These are phyloP conservation scores for Crassisporium funariophilum DNA, from an alignment of 768 basidiomycete species.

Conservation along the genomic window DNA sequence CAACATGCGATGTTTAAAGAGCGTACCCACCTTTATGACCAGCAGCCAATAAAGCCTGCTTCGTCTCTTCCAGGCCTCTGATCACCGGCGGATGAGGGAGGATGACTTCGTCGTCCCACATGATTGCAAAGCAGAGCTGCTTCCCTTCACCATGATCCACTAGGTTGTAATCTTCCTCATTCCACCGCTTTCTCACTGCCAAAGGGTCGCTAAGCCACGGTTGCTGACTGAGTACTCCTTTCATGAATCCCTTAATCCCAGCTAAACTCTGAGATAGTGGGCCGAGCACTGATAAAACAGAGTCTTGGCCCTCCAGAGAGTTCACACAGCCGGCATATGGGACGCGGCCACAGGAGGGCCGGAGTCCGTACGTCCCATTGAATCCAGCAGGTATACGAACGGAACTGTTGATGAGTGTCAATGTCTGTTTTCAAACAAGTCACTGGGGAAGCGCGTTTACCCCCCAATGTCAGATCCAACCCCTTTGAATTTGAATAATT, in stretches of 20 bases:
- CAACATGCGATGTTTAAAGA: too few species aligned
- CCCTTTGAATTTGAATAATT: slow-evolving; percentile 43
- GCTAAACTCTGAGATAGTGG: slow-evolving; percentile 62
- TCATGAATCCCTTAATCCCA: slow-evolving; percentile 68
- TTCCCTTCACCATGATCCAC: slow-evolving; percentile 57
- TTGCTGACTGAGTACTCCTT: slow-evolving; percentile 56
- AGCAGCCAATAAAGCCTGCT: slow-evolving; percentile 55
- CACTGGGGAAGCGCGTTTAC: slow-evolving; percentile 33
- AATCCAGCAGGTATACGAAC: slow-evolving; percentile 70
- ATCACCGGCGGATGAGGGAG: slow-evolving; percentile 65
- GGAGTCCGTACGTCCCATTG: slow-evolving; percentile 70
- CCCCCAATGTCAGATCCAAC: slow-evolving; percentile 84
- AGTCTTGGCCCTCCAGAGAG: slow-evolving; percentile 71
- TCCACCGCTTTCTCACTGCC: slow-evolving; percentile 60
- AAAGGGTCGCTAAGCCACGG: slow-evolving; percentile 73
- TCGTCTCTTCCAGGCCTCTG: slow-evolving; percentile 58
- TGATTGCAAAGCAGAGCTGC: slow-evolving; percentile 55
- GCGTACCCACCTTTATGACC: slow-evolving; percentile 62
- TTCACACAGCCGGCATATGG: slow-evolving; percentile 72
- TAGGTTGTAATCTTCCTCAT: slow-evolving; percentile 59
- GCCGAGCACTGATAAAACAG: slow-evolving; percentile 71
- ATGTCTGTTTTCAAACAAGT: neutral
- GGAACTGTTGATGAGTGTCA: slow-evolving; percentile 45
- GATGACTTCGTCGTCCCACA: slow-evolving; percentile 67
- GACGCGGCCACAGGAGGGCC: slow-evolving; percentile 68